Percentiles rank a stretch among this genome's conserved stretches.
phyloP scores from a whole-genome alignment of 1,284 basidiomycete genomes.

The Volvariella volvacea region DNA sequence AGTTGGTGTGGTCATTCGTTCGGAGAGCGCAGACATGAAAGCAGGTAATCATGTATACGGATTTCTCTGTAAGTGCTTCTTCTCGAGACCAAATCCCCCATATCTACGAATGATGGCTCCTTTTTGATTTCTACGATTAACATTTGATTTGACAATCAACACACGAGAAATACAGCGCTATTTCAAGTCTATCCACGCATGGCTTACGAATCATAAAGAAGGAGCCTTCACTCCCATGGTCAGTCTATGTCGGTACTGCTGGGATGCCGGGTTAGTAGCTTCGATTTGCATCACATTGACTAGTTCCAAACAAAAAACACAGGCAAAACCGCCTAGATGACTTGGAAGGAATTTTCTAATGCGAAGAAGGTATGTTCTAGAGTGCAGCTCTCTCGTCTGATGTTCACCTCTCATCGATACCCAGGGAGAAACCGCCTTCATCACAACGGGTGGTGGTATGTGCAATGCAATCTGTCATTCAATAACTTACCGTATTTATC shows the following conservation, averaged over 20 bases:
- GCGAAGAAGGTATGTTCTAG: slow-evolving; percentile 22
- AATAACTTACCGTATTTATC: not conserved
- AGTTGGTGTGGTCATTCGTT: slow-evolving; percentile 37
- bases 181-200: slow-evolving; percentile 11
- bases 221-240: slow-evolving; percentile 35
- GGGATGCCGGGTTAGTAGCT: slow-evolving; percentile 37
- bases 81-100: too few relatives aligned
- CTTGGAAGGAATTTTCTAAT: slow-evolving; percentile 26
- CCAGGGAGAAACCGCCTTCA: slow-evolving; percentile 49
- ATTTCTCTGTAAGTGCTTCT: slow-evolving; percentile 19
- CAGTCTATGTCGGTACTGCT: slow-evolving; percentile 38
- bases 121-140: too few relatives aligned
- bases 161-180: slow-evolving; percentile 23
- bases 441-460: slow-evolving; percentile 50
- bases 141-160: slow-evolving; percentile 14
- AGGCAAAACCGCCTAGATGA: slow-evolving; percentile 33
- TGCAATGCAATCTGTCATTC: too few relatives aligned
- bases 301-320: too few relatives aligned
- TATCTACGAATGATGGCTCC: too few relatives aligned
- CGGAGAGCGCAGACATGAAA: slow-evolving; percentile 30
- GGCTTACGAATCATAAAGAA: slow-evolving; percentile 22
- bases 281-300: too few relatives aligned
- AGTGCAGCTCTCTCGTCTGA: not conserved
- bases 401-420: not conserved
- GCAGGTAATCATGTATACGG: slow-evolving; percentile 39